These are phyloP conservation scores for Diutina sp. DNA, from an alignment of 1,139 yeast genomes.

Conservation along the genomic window DNA sequence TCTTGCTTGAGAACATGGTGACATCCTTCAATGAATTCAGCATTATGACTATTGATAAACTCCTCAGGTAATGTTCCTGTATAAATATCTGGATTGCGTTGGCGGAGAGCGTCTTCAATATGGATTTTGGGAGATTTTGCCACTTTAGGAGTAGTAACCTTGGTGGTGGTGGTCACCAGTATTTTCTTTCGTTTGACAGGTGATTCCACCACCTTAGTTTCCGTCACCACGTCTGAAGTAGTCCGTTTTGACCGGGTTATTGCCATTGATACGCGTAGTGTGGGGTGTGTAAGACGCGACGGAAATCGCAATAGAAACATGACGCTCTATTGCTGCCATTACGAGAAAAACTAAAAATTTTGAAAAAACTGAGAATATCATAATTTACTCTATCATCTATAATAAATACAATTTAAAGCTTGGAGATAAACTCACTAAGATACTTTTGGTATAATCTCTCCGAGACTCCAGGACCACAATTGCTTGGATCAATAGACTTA, in stretches of 20 bases:
- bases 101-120: neutral
- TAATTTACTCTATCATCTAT: neutral
- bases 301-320: neutral
- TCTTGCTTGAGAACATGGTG: conserved; percentile 27
- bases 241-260: neutral
- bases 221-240: neutral
- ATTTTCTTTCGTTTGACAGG: too few relatives aligned
- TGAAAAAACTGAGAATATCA: neutral
- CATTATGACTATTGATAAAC: conserved; percentile 28
- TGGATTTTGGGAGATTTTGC: neutral
- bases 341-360: too few relatives aligned
- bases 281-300: neutral
- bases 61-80: conserved; percentile 20
- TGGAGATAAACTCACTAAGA: neutral
- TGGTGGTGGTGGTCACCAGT: neutral
- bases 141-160: neutral
- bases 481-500: neutral
- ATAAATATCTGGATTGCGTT: neutral
- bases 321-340: too few relatives aligned
- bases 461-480: neutral
- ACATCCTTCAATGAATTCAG: conserved; percentile 30
- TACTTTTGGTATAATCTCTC: neutral
- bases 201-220: neutral
- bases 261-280: neutral
- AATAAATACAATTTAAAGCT: neutral